Evolutionary conservation across 306 rosid species (phyloP).

Genomic region (Lathyrus tuberosus): DNA sequence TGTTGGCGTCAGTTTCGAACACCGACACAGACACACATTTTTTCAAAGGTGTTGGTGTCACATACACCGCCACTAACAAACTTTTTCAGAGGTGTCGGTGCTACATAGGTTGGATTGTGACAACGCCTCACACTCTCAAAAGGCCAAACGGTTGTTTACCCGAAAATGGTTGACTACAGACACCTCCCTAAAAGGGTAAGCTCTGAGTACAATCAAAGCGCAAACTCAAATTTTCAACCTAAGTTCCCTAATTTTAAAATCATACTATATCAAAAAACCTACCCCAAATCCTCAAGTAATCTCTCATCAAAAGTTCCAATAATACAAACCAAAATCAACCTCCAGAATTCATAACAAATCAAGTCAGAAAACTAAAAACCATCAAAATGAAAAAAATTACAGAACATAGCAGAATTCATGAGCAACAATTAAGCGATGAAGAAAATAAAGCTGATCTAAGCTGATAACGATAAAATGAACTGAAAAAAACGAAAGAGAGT

Average conservation of each 20-base stretch:
- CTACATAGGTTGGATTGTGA: no score
- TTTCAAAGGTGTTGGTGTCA: no score
- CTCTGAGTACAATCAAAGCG: neutral
- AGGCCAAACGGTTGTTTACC: no score
- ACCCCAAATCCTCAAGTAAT: conserved; percentile 17
- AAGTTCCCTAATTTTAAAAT: neutral
- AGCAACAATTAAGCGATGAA: neutral
- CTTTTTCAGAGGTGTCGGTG: no score
- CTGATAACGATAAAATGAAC: conserved; percentile 9
- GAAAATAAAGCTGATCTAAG: conserved; percentile 39
- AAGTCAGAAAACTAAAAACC: conserved; percentile 1
- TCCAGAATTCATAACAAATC: neutral
- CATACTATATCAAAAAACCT: neutral
- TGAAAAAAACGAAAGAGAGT: neutral
- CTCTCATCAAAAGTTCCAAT: neutral
- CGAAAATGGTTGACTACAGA: neutral
- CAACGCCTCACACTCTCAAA: no score
- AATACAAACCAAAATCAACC: neutral
- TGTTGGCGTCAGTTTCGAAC: no score
- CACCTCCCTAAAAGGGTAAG: conserved; percentile 11
- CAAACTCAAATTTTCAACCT: neutral
- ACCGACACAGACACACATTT: no score
- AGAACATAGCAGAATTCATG: neutral
- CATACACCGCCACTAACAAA: no score
- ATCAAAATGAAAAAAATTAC: neutral